Conservation (phyloP, 768 basidiomycete species). For the Tylopilus sp. region DNA sequence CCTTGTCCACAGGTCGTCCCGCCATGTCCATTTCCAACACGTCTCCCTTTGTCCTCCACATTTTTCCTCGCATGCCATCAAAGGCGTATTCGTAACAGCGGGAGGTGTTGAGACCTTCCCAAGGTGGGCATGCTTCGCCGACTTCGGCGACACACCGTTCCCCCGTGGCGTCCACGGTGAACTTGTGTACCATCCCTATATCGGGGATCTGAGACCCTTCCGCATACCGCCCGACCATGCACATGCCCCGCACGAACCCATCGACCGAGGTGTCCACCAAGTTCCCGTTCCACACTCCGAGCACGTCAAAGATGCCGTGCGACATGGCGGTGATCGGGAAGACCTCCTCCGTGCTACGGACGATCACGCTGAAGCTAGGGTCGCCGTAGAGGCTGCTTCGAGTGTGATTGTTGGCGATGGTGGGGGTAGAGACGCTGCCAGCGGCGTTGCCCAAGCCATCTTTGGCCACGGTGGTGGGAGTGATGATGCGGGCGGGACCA, state of each 20-base stretch:
- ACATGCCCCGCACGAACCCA: slow-evolving; percentile 16
- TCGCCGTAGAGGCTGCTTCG: neutral
- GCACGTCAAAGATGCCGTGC: slow-evolving; percentile 12
- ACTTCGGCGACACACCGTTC: slow-evolving; percentile 9
- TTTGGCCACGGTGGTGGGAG: neutral
- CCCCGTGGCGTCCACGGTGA: slow-evolving; percentile 18
- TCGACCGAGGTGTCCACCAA: slow-evolving; percentile 13
- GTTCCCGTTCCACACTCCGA: slow-evolving; percentile 11
- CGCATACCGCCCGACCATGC: neutral
- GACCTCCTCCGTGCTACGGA: slow-evolving; percentile 2
- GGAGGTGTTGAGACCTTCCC: neutral
- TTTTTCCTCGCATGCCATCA: slow-evolving; percentile 11
- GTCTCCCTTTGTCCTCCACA: slow-evolving; percentile 12
- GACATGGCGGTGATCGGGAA: slow-evolving; percentile 7
- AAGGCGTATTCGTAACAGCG: slow-evolving; percentile 6
- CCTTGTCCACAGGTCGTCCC: slow-evolving; percentile 1
- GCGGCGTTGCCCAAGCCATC: neutral
- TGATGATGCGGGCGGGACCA: neutral
- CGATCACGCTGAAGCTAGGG: neutral
- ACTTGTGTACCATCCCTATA: slow-evolving; percentile 8
- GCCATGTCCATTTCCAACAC: neutral
- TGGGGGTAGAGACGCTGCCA: too few species aligned
- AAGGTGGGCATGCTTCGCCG: slow-evolving; percentile 11
- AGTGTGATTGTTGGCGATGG: neutral
- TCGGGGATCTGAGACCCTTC: neutral